phyloP scores from a whole-genome alignment of 768 basidiomycete genomes.

The Lentinula sp. region DNA sequence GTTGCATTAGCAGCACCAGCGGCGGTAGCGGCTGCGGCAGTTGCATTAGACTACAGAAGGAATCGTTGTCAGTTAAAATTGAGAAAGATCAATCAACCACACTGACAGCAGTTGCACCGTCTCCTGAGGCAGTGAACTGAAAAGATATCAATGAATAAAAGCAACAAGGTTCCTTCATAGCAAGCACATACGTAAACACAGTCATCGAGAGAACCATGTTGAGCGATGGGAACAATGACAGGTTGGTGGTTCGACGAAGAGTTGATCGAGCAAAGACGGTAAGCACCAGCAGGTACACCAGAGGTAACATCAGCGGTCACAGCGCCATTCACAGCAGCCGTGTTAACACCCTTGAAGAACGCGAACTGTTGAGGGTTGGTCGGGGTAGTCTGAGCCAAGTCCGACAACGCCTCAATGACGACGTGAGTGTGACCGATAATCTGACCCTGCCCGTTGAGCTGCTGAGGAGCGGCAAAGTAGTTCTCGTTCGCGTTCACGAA shows the following conservation, averaged over 20 bases:
- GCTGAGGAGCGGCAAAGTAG: slow-evolving; percentile 54
- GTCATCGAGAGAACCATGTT: slow-evolving; percentile 58
- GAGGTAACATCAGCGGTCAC: slow-evolving; percentile 43
- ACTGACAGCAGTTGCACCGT: slow-evolving; percentile 10
- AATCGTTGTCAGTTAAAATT: not conserved
- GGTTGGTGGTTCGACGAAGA: slow-evolving; percentile 54
- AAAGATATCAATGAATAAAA: slow-evolving; percentile 6
- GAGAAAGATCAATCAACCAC: not conserved
- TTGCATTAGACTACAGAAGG: not conserved
- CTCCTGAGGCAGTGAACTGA: slow-evolving; percentile 26
- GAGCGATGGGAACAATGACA: slow-evolving; percentile 49
- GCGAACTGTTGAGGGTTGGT: slow-evolving; percentile 46
- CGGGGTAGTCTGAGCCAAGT: slow-evolving; percentile 36
- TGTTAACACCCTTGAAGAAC: slow-evolving; percentile 42
- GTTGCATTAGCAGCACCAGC: slow-evolving; percentile 1
- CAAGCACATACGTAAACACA: slow-evolving; percentile 43
- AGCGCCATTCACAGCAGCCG: slow-evolving; percentile 14
- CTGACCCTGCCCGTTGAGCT: slow-evolving; percentile 40
- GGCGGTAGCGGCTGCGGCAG: slow-evolving; percentile 2
- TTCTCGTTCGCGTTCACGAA: slow-evolving; percentile 51
- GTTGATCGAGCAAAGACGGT: slow-evolving; percentile 55
- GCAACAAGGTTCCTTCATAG: not conserved
- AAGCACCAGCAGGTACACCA: slow-evolving; percentile 53
- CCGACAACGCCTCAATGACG: slow-evolving; percentile 42
- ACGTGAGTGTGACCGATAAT: slow-evolving; percentile 57